Base-by-base conservation (phyloP, 2,329 filamentous ascomycete genomes). In the Juglanconis juglandina region DNA sequence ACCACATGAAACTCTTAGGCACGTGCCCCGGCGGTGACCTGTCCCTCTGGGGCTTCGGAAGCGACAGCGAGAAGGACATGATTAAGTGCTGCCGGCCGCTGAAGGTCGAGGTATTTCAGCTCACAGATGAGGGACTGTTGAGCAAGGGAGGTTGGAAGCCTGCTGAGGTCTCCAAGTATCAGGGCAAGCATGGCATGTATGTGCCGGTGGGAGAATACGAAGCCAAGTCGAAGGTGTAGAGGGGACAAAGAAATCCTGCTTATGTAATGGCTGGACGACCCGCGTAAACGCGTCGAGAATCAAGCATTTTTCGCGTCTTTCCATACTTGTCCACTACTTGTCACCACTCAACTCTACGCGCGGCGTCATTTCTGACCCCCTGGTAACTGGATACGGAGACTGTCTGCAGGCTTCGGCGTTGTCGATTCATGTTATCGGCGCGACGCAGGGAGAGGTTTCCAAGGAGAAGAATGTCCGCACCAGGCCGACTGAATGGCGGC, bases 1-100 rank as follows among this genome's bases (percentile, higher is more conserved):
- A 56, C 30, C 14, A 6, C 14, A 24, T 33, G 30, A 44, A 48
- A 4, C 1, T 14, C 4, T 5, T n/a, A 82, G 79, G 80, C 62
- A 90, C 91, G 0, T 95, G 91, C 69, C 91, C 91, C 0, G 91
- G 91, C 1, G 91, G 91, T 0, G 91, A 95, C 70, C 75, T 95
- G 52, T 92, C 88, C 1, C 79, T 85, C n/a, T 94, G 90, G 90
- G 90, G 89, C 0, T 95, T 91, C 79, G 87, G 88, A 11, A 84
- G 81, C 48, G 83, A 82, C 51, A 87, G 84, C 72, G 84, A 85
- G 64, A 82, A 86, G 68, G 87, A 86, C 56, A 91, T 91, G 83
- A 72, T 82, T 66, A 84, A 84, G 61, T 89, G 86, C 63, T 92
- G 89, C 73, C 82, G 90, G 7, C 89, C 90, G 1, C 80, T 95